Base-by-base conservation (phyloP, 192 early-diverging fungal genomes). In the Coemansia sp. region DNA sequence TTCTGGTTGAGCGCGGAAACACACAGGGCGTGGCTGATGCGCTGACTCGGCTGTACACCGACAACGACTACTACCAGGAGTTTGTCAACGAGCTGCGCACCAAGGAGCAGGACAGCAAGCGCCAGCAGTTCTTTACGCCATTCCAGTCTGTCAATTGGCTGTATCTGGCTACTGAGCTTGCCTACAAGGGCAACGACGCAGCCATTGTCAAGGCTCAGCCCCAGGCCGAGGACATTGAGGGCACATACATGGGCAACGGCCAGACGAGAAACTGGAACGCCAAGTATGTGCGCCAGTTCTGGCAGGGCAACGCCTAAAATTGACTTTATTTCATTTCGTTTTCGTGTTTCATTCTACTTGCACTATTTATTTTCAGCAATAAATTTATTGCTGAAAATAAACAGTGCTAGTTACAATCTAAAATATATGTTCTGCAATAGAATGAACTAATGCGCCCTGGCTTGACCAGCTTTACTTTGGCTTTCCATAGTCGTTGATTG, bases 141-240 rank as follows among this genome's bases (percentile, higher is more conserved):
- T 89, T 82, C 72, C 85, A 88, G 65, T 81, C 88, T 0, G 84
- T 90, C 63, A 88, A 88, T 66, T 93, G 89, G 91, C 78, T 91
- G 25, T 88, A 85, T 64, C 72, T 91, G 64, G 81, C 78, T 62
- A 87, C 88, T 15, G 68, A 83, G 62, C 72, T 91, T 51, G 72
- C 71, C 20, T 72, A 68, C 55, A 76, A 71, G 70, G 78, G 78
- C 65, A 75, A 72, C 49, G 59, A 61, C 53, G 65, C 64, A 44
- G 65, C 58, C 12, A 59, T 68, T 7, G 65, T 65, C 57, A 65
- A 53, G 56, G 56, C 59, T 51, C 68, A 71, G 71, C 78, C 78
- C 11, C 37, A 57, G n/a, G 26, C 60, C 20, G 26, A 60, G 47
- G 59, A 69, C 4, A 57, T 79, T 17, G 72, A 74, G 8, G 78